Conservation (phyloP, 495 filamentous ascomycete species). For the Aspergillus biplanus region DNA sequence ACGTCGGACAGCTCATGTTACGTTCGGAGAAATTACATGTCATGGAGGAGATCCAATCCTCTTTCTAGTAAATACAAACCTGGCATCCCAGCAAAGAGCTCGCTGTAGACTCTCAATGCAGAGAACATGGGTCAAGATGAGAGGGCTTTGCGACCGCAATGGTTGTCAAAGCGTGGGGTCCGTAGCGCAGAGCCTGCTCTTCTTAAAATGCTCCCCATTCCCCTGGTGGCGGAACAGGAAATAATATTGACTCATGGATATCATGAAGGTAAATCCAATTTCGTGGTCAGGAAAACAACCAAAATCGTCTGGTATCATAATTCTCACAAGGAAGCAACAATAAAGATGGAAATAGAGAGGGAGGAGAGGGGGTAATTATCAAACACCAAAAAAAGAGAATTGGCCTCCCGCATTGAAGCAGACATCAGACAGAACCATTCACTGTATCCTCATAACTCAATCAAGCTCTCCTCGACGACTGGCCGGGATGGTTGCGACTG, state of each 20-base stretch:
- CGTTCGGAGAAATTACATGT: too few relatives aligned
- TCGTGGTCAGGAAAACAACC: conserved; percentile 22
- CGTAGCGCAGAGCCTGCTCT: not conserved
- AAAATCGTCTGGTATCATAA: conserved; percentile 35
- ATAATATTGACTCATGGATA: conserved; percentile 6
- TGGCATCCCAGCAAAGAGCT: too few relatives aligned
- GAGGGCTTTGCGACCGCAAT: too few relatives aligned
- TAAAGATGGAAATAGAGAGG: not conserved
- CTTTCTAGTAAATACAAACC: not conserved
- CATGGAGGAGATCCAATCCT: not conserved
- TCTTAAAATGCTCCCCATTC: not conserved
- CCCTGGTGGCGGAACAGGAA: not conserved
- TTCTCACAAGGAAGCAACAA: conserved; percentile 19
- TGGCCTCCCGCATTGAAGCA: not conserved
- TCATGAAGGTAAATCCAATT: conserved; percentile 29
- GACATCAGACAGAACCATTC: not conserved
- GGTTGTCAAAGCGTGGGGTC: too few relatives aligned
- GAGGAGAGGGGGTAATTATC: not conserved
- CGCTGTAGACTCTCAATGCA: not conserved
- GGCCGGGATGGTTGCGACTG: conserved; percentile 53
- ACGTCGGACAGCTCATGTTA: too few relatives aligned
- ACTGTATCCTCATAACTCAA: conserved; percentile 60
- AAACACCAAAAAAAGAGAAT: not conserved
- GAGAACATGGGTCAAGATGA: not conserved
- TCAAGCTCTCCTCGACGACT: conserved; percentile 83